Evolutionary conservation across 2,329 filamentous ascomycete species (phyloP), one percentile per base, ranked within the genome.

Genomic region (Gnomoniopsis smithogilvyi): DNA sequence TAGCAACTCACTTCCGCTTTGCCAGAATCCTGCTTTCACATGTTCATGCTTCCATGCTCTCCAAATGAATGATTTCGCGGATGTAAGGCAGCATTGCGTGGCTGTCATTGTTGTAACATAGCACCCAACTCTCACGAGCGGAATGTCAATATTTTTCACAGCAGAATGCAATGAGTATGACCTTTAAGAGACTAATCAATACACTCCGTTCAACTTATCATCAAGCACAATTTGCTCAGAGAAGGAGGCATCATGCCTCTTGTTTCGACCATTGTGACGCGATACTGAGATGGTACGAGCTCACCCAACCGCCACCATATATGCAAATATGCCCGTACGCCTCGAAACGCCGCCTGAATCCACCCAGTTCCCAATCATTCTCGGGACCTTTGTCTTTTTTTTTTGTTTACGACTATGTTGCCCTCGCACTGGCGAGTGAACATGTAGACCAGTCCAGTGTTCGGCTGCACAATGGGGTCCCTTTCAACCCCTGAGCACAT

Each of bases 301-400:
- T 34, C 53, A 48, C 17, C 53, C 47, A 45, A 30, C 26, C 26
- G 17, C 54, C 54, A 26, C 46, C 17, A 7, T 56, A 22, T 47
- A 56, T 49, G 54, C 47, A 56, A 30, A 22, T 53, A 41, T 54
- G 51, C 46, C 60, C 54, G 45, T 62, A 62, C 60, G 60, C 60
- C 60, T 24, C 49, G 43, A 3, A 62, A 62, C 60, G 60, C 60
- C 60, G 47, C 46, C 46, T 24, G 36, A 55, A 38, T 51, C 53
- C 41, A 26, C 57, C 60, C 43, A 46, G 45, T 56, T 56, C 54
- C 49, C 52, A 12, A 17, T 52, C 3, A 21, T 17, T 45, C 4
- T 33, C 6, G 22, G 11, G 36, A 12, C 17, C 3, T 24, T 36
- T n/a, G n/a, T n/a, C n/a, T n/a, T 24, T 46, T 48, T 51, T 46